These are phyloP conservation scores for Marsdenia floribunda DNA, from an alignment of 257 asterid species.

Conservation along the genomic window DNA sequence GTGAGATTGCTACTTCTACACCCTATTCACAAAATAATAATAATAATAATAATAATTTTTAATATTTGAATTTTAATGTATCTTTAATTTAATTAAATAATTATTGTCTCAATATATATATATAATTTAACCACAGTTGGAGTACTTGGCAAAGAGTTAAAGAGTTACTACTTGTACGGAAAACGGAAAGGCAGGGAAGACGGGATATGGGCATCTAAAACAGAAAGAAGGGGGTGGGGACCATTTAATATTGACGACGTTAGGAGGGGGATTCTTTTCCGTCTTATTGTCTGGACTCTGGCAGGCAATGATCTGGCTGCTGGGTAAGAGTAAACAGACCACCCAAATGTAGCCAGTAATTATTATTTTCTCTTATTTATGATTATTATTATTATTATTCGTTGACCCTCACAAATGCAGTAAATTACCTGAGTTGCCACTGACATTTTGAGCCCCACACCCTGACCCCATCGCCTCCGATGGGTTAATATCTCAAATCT, in stretches of 20 bases:
- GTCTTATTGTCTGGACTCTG: neutral
- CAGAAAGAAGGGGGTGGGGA: neutral
- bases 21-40: no score
- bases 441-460: constrained; percentile 7
- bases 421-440: neutral
- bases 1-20: no score
- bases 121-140: neutral
- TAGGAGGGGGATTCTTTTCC: neutral
- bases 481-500: neutral
- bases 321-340: neutral
- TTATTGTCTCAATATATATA: no score
- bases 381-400: neutral
- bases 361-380: no score
- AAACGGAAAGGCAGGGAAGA: neutral
- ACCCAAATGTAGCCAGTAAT: neutral
- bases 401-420: neutral
- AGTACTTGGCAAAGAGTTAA: neutral
- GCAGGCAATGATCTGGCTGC: neutral
- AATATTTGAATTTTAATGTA: no score
- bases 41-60: no score
- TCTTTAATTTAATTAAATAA: no score
- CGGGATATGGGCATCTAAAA: neutral
- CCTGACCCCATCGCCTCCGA: neutral
- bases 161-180: neutral
- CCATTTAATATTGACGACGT: neutral